Conservation (phyloP, 129 eudicot genomes). For the Tagetes patula region DNA sequence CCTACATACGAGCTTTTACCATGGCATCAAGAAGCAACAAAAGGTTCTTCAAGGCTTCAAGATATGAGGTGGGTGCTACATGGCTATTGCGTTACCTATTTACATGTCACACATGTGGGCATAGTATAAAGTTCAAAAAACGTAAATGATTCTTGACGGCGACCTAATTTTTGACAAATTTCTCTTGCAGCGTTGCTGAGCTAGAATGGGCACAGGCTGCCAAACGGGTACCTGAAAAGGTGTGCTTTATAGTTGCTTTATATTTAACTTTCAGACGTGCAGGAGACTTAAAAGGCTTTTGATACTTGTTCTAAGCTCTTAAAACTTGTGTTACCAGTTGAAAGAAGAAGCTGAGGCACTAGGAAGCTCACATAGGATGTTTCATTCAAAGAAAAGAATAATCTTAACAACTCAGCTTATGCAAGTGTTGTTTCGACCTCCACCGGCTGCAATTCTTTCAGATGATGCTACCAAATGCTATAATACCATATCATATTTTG, state of each 20-base stretch:
- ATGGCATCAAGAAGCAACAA: constrained; percentile 61
- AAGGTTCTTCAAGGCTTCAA: constrained; percentile 40
- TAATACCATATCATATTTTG: constrained; percentile 45
- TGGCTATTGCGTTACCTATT: constrained; percentile 1
- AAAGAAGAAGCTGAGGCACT: constrained; percentile 40
- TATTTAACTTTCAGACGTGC: not conserved
- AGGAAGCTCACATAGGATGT: constrained; percentile 32
- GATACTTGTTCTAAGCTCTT: constrained; percentile 19
- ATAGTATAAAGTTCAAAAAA: not conserved
- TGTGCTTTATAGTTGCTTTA: constrained; percentile 34
- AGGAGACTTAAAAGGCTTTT: not conserved
- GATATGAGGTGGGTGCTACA: constrained; percentile 44
- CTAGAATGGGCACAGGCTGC: constrained; percentile 63
- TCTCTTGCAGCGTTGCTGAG: constrained; percentile 48
- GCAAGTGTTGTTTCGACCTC: constrained; percentile 61
- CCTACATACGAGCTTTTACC: constrained; percentile 51
- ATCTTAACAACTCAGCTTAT: constrained; percentile 55
- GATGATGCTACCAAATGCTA: constrained; percentile 46
- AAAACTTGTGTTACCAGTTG: constrained; percentile 39
- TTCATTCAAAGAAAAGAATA: constrained; percentile 56
- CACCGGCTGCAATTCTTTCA: constrained; percentile 49
- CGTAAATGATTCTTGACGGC: constrained; percentile 7
- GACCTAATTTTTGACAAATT: constrained; percentile 19
- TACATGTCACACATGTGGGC: not conserved
- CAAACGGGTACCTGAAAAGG: constrained; percentile 57